Evolutionary conservation across 164 flowering plant species (phyloP), one percentile per base, ranked within the genome.

Genomic region (Brasenia schreberi): DNA sequence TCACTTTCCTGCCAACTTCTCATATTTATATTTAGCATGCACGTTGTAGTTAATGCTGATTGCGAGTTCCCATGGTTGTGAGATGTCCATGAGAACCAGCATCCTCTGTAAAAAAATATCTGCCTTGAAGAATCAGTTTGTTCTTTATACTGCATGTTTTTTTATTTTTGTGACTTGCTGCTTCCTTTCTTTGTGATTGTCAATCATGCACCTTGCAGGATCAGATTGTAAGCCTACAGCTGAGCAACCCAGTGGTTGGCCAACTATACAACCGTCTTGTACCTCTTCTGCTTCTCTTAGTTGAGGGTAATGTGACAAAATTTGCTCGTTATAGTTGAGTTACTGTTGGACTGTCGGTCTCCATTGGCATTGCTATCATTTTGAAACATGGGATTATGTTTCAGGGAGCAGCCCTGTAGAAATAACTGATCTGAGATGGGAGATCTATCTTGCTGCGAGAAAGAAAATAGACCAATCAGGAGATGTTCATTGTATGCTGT

Each of bases 351-450:
- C 4, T 33, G 39, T 33, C 4, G 39, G 2, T 9, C 56, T 49
- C 16, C 12, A 14, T 14, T 49, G 56, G 56, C 4, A 14, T 14
- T 2, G 12, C 9, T 45, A 49, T 9, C 56, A 9, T 49, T 49
- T 49, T 49, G 12, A 61, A 61, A 12, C 63, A 18, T 61, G 27
- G 56, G 39, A 9, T 49, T 61, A 23, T 23, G 12, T 4, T 61
- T 65, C 78, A 95, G 99, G 97, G 75, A 84, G 99, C 83, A 92
- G 84, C 63, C 90, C 97, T 18, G 84, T 95, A 68, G 97, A 95
- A 66, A 79, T 90, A 18, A 79, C 80, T 61, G 99, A 92, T 80
- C 83, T 94, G 17, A 72, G 77, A 60, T 95, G 99, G 99, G 96
- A 95, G 71, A 73, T 95, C 52, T 90, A 83, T 78, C 72, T 88